A percentile compares a stretch with the other conserved stretches of the same genome.
These are phyloP conservation scores for Pichia sp. DNA, from an alignment of 1,139 yeast genomes.

Conservation along the genomic window DNA sequence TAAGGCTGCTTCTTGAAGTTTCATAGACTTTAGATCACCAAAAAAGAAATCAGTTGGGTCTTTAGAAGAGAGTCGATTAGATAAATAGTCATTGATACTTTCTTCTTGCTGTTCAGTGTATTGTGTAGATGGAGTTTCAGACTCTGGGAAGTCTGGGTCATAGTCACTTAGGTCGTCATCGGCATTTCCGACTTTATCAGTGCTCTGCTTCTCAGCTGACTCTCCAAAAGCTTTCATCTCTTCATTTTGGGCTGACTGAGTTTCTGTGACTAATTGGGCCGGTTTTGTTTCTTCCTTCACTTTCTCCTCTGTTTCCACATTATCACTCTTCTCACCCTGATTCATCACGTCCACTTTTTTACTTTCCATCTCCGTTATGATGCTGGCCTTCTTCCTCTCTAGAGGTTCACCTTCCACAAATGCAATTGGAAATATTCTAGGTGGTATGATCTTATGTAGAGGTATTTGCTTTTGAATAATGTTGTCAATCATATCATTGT, in stretches of 20 bases:
- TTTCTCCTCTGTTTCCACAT: neutral
- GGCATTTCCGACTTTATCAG: conserved; percentile 8
- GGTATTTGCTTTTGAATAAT: conserved; percentile 48
- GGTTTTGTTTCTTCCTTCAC: neutral
- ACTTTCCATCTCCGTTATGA: neutral
- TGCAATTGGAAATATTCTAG: conserved; percentile 37
- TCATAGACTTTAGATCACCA: conserved; percentile 44
- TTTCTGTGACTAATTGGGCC: no score
- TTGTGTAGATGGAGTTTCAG: conserved; percentile 1
- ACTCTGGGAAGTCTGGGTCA: conserved; percentile 7
- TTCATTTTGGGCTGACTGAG: neutral
- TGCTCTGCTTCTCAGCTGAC: no score
- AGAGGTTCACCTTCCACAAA: conserved; percentile 23
- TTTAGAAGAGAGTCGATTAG: conserved; percentile 16
- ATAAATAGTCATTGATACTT: conserved; percentile 12
- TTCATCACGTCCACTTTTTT: no score
- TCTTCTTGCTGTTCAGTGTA: conserved; percentile 3
- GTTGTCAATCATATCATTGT: conserved; percentile 53
- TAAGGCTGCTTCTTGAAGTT: conserved; percentile 30
- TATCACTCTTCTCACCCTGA: neutral
- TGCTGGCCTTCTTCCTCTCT: conserved; percentile 32
- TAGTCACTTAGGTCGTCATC: conserved; percentile 9
- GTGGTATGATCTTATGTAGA: conserved; percentile 41
- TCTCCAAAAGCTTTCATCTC: neutral
- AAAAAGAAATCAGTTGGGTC: conserved; percentile 37